Conservation (phyloP, 2,329 filamentous ascomycete species). For the Aspergillus amoenus region DNA sequence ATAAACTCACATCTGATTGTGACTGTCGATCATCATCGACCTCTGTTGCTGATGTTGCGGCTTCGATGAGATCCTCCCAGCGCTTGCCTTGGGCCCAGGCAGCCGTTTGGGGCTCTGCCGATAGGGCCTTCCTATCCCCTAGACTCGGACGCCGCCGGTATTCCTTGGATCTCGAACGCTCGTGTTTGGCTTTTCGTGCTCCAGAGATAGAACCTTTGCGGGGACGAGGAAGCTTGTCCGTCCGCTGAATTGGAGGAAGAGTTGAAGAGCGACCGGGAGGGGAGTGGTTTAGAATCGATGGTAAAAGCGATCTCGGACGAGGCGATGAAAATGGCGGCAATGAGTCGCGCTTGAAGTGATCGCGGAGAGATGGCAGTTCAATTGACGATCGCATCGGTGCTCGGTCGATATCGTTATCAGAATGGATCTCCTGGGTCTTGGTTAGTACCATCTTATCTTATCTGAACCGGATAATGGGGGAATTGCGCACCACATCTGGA, state of each 20-base stretch:
- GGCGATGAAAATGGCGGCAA: conserved; percentile 62
- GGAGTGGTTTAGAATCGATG: conserved; percentile 75
- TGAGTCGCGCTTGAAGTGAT: conserved; percentile 69
- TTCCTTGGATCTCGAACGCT: conserved; percentile 75
- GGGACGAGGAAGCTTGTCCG: conserved; percentile 68
- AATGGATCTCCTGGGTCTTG: conserved; percentile 64
- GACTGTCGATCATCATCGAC: conserved; percentile 77
- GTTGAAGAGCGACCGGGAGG: conserved; percentile 86
- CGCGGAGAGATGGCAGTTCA: conserved; percentile 70
- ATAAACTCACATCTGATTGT: conserved; percentile 71
- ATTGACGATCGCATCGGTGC: conserved; percentile 64
- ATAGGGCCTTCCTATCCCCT: conserved; percentile 78
- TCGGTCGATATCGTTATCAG: conserved; percentile 66
- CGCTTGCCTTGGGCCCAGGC: conserved; percentile 75
- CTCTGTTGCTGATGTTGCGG: conserved; percentile 87
- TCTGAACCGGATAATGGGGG: conserved; percentile 17
- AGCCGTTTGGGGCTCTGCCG: conserved; percentile 77
- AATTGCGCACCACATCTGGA: conserved; percentile 64
- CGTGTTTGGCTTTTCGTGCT: conserved; percentile 72
- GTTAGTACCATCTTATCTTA: conserved; percentile 2
- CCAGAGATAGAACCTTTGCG: conserved; percentile 83
- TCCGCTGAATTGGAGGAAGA: conserved; percentile 76
- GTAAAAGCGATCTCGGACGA: conserved; percentile 72
- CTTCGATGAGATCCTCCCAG: conserved; percentile 96
- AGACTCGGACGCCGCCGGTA: conserved; percentile 71